Conservation (phyloP, 2,329 filamentous ascomycete species). For the Cordyceps javanica region DNA sequence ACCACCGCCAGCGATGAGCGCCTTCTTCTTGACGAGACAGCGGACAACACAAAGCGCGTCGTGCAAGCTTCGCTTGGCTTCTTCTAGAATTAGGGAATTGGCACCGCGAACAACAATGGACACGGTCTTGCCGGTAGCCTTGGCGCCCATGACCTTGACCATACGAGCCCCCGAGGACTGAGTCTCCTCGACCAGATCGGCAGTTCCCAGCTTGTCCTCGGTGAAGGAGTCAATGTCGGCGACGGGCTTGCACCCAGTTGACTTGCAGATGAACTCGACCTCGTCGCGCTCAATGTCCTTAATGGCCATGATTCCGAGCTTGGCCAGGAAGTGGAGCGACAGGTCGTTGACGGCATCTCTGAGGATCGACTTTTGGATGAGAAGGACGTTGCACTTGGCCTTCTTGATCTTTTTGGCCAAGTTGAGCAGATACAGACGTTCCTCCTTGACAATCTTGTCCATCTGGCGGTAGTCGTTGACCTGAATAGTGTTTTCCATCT, state of each 20-base stretch:
- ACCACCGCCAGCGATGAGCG: conserved; percentile 94
- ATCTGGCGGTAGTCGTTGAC: conserved; percentile 99
- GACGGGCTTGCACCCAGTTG: conserved; percentile 96
- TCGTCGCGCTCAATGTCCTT: conserved; percentile 99
- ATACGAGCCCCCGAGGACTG: conserved; percentile 83
- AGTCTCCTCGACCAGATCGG: conserved; percentile 89
- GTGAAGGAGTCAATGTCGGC: conserved; percentile 98
- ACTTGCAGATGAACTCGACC: conserved; percentile 99
- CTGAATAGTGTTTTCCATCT: conserved; percentile 99
- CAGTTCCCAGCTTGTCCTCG: conserved; percentile 93
- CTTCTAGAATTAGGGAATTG: conserved; percentile 89
- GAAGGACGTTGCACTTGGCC: conserved; percentile 96
- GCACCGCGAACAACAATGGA: conserved; percentile 92
- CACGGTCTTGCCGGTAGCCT: conserved; percentile 77
- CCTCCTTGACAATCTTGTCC: conserved; percentile 99
- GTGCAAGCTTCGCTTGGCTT: conserved; percentile 93
- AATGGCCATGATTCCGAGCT: conserved; percentile 89
- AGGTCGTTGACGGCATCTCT: conserved; percentile 97
- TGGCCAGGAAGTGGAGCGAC: conserved; percentile 93
- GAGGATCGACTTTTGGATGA: conserved; percentile 98
- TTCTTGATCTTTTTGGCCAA: conserved; percentile 99
- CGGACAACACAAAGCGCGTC: conserved; percentile 96
- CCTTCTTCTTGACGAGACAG: conserved; percentile 98
- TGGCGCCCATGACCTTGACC: conserved; percentile 91
- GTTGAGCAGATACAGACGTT: conserved; percentile 95